Base-by-base conservation (phyloP, 805 yeast species). In the Sugiyamaella americana region DNA sequence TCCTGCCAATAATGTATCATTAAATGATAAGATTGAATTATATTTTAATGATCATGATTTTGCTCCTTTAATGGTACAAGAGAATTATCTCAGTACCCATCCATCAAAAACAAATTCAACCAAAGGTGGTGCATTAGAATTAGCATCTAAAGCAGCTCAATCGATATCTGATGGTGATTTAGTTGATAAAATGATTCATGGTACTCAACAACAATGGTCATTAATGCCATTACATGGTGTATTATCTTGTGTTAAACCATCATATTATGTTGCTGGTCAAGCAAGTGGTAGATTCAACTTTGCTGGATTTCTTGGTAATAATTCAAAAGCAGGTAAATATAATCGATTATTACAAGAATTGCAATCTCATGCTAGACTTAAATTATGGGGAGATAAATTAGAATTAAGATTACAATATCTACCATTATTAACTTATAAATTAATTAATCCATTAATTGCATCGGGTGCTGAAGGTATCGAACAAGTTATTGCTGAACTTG, bases 11-110 rank as follows among this genome's bases (percentile, higher is more conserved):
- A 65, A 68, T n/a, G 73, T 76, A 48, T 72, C 80, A 2, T 63
- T 91, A 52, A 84, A 82, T 63, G 95, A 87, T 52, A 85, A 87
- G 61, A 81, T 91, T 58, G 91, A 85, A 57, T 73, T 87, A 44
- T 93, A 88, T 61, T 93, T 93, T 70, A 88, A 87, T 64, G 98
- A 93, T 65, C 85, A 87, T 66, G 96, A 88, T 60, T 84, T 93
- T 62, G 81, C 95, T 1, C 98, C 98, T 3, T 72, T 91, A 51
- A 91, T 93, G 98, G 77, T 93, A 44, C 97, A 91, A 61, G 98
- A 93, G 63, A 93, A 93, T 66, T 93, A 93, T 62, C 64, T 87
- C 41, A 67, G 67, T 30, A 81, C 94, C 0, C 69, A 68, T 36
- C 96, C 69, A 17, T 38, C 58, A 44, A 18, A 51, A 41, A 36